Base-by-base conservation (phyloP, 495 filamentous ascomycete species). In the Pyronema omphalodes region DNA sequence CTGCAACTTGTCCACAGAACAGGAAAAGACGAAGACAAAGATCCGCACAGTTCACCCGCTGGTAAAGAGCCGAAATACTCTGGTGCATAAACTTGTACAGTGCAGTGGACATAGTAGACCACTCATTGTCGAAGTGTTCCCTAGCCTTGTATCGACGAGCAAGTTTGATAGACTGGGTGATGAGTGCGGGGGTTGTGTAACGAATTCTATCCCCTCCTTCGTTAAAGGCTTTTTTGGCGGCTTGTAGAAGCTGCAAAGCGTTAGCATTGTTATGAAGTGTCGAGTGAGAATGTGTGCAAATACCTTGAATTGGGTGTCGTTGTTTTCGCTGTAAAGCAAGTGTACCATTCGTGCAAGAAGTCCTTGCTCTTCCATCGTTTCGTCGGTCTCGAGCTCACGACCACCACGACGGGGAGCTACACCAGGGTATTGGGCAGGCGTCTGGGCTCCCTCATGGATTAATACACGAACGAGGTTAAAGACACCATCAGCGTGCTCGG, bases 331-430 rank as follows among this genome's bases (percentile, higher is more conserved):
- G 55, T 87, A 71, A 34, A 98, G 77, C 34, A 96, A 71, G 69
- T 98, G 93, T 17, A 94, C 78, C 53, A 98, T 76, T 62, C 93
- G 75, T 41, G 93, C 91, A 47, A 98, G 71, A 83, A 87, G 93
- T 37, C 91, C 91, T 73, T 98, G 91, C 68, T 96, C 91, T 67
- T 95, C 88, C 56, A 96, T 78, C 0, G 89, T 95, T 68, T 98
- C 91, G 40, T 96, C 93, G 1, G 93, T 95, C 64, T 80, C 77
- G 33, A 78, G 45, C 6, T 74, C 71, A 58, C 93, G 83, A 46
- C 66, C 73, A 54, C 71, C 82, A 63, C 75, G 82, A 68, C 69
- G 69, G 1, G 75, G 64, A 49, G 83, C 81, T 29, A 81, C 76
- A 6, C 86, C 86, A 9, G 87, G 84, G 62, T 93, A 94, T 23